Evolutionary conservation across 805 yeast genomes (phyloP), one percentile per base, ranked within the genome.

Genomic region (Pichia paraexigua): DNA sequence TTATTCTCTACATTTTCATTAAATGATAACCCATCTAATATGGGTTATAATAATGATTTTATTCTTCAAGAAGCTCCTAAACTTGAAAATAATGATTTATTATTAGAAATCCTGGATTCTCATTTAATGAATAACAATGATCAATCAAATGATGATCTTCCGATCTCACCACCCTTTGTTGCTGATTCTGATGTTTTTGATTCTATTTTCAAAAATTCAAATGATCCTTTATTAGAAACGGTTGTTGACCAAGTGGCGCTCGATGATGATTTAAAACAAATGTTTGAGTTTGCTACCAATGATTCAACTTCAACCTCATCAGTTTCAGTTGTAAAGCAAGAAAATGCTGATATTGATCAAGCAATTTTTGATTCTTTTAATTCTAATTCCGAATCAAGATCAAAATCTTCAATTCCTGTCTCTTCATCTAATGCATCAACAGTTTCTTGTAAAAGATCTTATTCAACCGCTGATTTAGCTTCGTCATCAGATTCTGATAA

Each of bases 151-250:
- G 20, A 41, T 35, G 18, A n/a, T 37, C 4, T 32, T 41, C 58
- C 64, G 15, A 66, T 71, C 45, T 61, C 71, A 27, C 71, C 83
- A 48, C 82, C 84, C 12, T 65, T 78, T 54, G 74, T 77, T 56
- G 70, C 83, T 60, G 80, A 78, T 60, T 67, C 78, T 15, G 71
- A 75, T 47, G 75, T 78, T 30, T 62, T 79, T 58, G 78, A 77
- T 48, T 76, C 82, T 15, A 78, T 78, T 39, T 78, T 79, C 58
- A 66, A 72, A 39, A 47, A 47, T 11, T 20, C 60, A 58, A 83
- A 89, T 88, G 79, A 76, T 43, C 78, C 89, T 15, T 71, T 85
- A 52, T 83, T 85, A 10, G 55, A 50, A 8, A 5, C 24, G 20
- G 22, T 21, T 28, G 72, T 65, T 20, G 53, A 50, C 7, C 9